Evolutionary conservation across 345 rosid species (phyloP).

Genomic region (Heritiera fomes): DNA sequence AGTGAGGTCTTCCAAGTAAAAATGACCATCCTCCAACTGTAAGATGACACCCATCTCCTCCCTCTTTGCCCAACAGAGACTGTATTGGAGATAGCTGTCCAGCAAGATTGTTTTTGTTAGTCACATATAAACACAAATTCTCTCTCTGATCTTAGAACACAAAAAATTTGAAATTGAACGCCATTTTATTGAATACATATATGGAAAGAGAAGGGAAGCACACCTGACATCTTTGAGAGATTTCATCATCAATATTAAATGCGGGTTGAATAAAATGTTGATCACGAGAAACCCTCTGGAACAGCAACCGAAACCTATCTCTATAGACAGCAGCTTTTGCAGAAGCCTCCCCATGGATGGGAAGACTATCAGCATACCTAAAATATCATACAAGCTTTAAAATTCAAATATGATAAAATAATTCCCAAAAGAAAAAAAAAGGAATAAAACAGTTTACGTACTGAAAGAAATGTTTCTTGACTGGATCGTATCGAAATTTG

Average conservation of each 20-base stretch:
- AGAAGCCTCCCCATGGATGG: conserved; percentile 79
- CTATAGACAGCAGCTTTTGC: conserved; percentile 68
- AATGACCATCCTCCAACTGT: conserved; percentile 96
- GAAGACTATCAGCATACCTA: conserved; percentile 58
- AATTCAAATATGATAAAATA: neutral
- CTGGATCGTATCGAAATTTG: conserved; percentile 66
- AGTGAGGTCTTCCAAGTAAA: conserved; percentile 85
- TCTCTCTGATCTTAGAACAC: neutral
- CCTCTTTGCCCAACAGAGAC: conserved; percentile 75
- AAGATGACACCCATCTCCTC: conserved; percentile 89
- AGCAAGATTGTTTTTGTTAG: neutral
- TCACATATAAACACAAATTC: neutral
- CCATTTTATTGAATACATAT: neutral
- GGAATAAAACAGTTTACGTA: conserved; percentile 23
- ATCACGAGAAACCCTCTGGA: conserved; percentile 81
- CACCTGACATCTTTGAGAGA: conserved; percentile 76
- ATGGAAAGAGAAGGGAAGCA: neutral
- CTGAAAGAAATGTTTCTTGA: conserved; percentile 79
- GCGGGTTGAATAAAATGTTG: conserved; percentile 74
- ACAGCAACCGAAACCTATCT: conserved; percentile 73
- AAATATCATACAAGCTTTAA: neutral
- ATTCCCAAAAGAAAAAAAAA: neutral
- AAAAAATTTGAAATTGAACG: neutral
- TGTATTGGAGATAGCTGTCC: conserved; percentile 80
- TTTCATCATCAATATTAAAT: conserved; percentile 60